These are phyloP conservation scores for Porphyrellus sp. DNA, from an alignment of 1,284 basidiomycete species.

Conservation along the genomic window DNA sequence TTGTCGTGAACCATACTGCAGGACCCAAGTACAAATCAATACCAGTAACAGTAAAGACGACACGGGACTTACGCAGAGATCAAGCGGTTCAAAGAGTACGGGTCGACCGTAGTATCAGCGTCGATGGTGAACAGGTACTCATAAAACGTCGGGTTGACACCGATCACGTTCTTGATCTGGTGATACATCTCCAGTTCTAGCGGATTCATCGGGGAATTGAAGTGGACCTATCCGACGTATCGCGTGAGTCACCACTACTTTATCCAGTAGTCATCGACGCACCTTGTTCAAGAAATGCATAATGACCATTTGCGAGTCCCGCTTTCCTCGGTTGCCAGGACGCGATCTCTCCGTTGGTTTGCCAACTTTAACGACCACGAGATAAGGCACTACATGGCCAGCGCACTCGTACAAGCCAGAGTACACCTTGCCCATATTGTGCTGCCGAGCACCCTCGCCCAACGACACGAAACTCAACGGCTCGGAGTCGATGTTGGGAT, in stretches of 20 bases:
- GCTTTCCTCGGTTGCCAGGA: constrained; percentile 95
- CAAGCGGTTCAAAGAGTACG: constrained; percentile 82
- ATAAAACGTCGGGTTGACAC: constrained; percentile 97
- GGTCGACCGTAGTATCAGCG: constrained; percentile 93
- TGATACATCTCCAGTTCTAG: constrained; percentile 97
- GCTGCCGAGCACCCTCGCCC: constrained; percentile 93
- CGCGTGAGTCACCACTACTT: neutral
- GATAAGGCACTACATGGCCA: constrained; percentile 95
- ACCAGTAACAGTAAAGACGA: neutral
- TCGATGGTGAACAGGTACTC: constrained; percentile 97
- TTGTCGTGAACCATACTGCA: constrained; percentile 87
- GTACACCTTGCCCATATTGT: constrained; percentile 98
- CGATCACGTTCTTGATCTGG: constrained; percentile 99
- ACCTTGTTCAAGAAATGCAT: constrained; percentile 98
- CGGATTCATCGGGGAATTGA: constrained; percentile 94
- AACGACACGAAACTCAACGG: constrained; percentile 91
- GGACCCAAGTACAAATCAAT: neutral
- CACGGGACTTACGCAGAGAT: constrained; percentile 75
- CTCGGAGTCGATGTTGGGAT: constrained; percentile 91
- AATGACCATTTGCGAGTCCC: constrained; percentile 93
- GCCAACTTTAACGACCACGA: constrained; percentile 96
- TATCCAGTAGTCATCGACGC: constrained; percentile 11
- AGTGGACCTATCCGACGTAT: constrained; percentile 72
- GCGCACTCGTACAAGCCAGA: constrained; percentile 92
- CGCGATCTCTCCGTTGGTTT: constrained; percentile 91